Base-by-base conservation (phyloP, 1,284 basidiomycete genomes). In the Phellinidium pouzarii region DNA sequence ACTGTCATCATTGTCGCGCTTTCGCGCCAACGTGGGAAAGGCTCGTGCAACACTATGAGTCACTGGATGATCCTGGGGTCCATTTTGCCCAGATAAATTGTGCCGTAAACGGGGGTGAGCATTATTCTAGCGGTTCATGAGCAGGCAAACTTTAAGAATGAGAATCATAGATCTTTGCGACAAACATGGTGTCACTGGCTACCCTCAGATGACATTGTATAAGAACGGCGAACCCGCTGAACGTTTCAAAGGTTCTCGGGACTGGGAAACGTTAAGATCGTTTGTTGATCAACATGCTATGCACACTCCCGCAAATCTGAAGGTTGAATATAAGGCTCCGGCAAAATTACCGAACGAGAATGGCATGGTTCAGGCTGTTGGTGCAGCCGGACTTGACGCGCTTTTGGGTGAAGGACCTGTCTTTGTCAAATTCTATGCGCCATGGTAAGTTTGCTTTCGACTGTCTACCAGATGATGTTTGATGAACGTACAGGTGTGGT, bases 361-460 rank as follows among this genome's bases (percentile, higher is more conserved):
- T 1, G 90, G 91, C n/a, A 68, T 75, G 41, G 81, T 92, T 2
- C 57, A 80, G 20, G 63, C 73, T 1, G 73, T 91, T 40, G 71
- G 78, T 36, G 63, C 71, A 6, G 68, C 70, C 5, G 76, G 68
- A 0, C 84, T 94, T 64, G 64, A 72, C 7, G 52, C 59, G 20
- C 68, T 73, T 0, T 70, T 86, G 22, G 66, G 69, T 2, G 66
- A 78, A 54, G 84, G 89, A 0, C 82, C 87, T 0, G 72, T 82
- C 0, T 90, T 95, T 61, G 76, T 94, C 69, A 94, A 96, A 65
- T 96, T 89, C 71, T 95, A 79, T 64, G 92, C 91, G 0, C 93
- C 93, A 0, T 94, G 92, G 92, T 81, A 61, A 40, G 71, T 64
- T 22, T 6, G 38, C n/a, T 44, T 20, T 12, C 9, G 12, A 22